A percentile compares a stretch with the other conserved stretches of the same genome.
Conservation (phyloP, 352 stramenopile genomes). For the Phytopythium delawarense region DNA sequence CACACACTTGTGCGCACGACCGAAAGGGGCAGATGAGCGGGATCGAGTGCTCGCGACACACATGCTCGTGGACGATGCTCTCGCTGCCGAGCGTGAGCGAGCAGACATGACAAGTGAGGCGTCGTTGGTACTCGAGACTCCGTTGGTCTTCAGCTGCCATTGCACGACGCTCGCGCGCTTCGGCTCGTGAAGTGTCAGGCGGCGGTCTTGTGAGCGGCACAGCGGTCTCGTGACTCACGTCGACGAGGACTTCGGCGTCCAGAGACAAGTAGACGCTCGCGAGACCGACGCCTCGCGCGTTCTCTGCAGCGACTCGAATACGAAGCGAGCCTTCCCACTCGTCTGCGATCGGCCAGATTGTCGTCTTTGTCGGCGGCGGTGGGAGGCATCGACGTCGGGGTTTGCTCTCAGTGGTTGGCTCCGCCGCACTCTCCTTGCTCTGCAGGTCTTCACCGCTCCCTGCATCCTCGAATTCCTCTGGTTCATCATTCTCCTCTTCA, state of each 20-base stretch:
- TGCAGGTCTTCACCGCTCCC: not conserved
- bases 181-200: constrained; percentile 37
- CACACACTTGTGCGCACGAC: constrained; percentile 62
- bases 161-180: constrained; percentile 24
- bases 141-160: constrained; percentile 45
- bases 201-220: constrained; percentile 31
- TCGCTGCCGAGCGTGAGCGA: constrained; percentile 9
- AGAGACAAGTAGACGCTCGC: constrained; percentile 53
- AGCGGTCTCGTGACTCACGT: constrained; percentile 56
- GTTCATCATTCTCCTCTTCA: not conserved
- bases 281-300: constrained; percentile 50
- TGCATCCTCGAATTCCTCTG: not conserved
- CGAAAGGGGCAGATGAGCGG: constrained; percentile 75
- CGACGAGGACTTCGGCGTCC: constrained; percentile 35
- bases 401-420: not conserved
- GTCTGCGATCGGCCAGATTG: constrained; percentile 57
- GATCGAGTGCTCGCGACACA: constrained; percentile 49
- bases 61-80: constrained; percentile 46
- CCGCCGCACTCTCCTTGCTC: too few species aligned
- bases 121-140: constrained; percentile 13
- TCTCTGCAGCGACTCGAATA: constrained; percentile 56
- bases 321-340: constrained; percentile 38
- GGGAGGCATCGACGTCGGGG: not conserved
- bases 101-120: constrained; percentile 63
- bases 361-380: constrained; percentile 38